These are phyloP conservation scores for Mycena chlorophos DNA, from an alignment of 768 basidiomycete genomes.

Conservation along the genomic window DNA sequence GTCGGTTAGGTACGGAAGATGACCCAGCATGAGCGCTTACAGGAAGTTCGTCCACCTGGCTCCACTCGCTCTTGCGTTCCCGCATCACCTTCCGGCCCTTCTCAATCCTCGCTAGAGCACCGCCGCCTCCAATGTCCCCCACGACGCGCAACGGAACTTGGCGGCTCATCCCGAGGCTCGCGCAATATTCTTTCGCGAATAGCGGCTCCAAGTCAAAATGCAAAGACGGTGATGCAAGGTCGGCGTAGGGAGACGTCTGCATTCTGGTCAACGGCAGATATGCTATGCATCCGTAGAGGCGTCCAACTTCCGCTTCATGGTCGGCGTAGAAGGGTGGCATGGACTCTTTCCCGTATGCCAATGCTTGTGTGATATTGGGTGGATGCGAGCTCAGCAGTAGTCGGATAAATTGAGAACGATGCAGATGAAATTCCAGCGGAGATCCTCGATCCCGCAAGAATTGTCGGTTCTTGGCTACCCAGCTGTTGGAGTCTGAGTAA, in stretches of 20 bases:
- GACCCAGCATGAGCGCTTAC: slow-evolving; percentile 42
- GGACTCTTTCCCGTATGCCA: slow-evolving; percentile 72
- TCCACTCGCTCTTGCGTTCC: slow-evolving; percentile 92
- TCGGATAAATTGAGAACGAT: slow-evolving; percentile 87
- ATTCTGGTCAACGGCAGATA: slow-evolving; percentile 72
- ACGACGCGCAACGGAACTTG: slow-evolving; percentile 87
- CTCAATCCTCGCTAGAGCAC: slow-evolving; percentile 88
- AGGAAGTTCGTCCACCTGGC: slow-evolving; percentile 83
- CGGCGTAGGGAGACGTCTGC: slow-evolving; percentile 70
- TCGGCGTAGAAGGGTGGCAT: slow-evolving; percentile 64
- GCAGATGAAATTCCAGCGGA: slow-evolving; percentile 84
- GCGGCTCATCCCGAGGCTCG: slow-evolving; percentile 82
- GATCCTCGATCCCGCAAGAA: slow-evolving; percentile 74
- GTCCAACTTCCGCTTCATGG: slow-evolving; percentile 63
- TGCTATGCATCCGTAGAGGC: slow-evolving; percentile 66
- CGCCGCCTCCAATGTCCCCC: slow-evolving; percentile 90
- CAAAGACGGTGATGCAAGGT: slow-evolving; percentile 68
- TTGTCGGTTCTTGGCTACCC: slow-evolving; percentile 65
- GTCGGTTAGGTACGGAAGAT: slow-evolving; percentile 1
- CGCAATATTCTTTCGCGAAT: slow-evolving; percentile 89
- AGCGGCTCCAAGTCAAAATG: slow-evolving; percentile 78
- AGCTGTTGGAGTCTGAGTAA: slow-evolving; percentile 50
- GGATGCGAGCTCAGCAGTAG: slow-evolving; percentile 67
- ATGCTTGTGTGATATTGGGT: slow-evolving; percentile 56
- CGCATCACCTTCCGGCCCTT: slow-evolving; percentile 94